Percentiles rank a stretch among this genome's conserved stretches.
phyloP scores from a whole-genome alignment of 1,284 basidiomycete species.

The Porogramme epimiltina region DNA sequence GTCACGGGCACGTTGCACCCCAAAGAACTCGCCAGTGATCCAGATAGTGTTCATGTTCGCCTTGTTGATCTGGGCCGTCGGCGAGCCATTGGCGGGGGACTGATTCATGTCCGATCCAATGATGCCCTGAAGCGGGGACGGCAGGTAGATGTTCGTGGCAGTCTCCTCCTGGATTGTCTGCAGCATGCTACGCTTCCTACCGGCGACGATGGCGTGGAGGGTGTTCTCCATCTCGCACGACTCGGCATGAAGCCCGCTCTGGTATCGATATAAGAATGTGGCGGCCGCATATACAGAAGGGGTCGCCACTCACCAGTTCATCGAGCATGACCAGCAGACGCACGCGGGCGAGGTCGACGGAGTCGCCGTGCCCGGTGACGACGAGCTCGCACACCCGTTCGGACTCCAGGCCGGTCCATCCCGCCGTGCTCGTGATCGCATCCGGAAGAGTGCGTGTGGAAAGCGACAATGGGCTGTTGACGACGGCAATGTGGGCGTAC shows the following conservation, averaged over 20 bases:
- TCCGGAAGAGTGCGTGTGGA: slow-evolving; percentile 76
- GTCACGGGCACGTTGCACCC: slow-evolving; percentile 92
- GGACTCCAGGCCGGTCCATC: slow-evolving; percentile 89
- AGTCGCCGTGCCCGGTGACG: slow-evolving; percentile 85
- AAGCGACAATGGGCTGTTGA: slow-evolving; percentile 74
- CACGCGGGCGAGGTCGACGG: slow-evolving; percentile 90
- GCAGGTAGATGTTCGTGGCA: slow-evolving; percentile 94
- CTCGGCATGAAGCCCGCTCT: slow-evolving; percentile 91
- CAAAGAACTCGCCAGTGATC: slow-evolving; percentile 98
- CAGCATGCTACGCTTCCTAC: slow-evolving; percentile 85
- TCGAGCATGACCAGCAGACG: slow-evolving; percentile 93
- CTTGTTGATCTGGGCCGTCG: slow-evolving; percentile 24
- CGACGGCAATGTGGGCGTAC: slow-evolving; percentile 86
- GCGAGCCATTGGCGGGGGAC: slow-evolving; percentile 23
- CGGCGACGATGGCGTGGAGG: slow-evolving; percentile 89
- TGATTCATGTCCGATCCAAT: slow-evolving; percentile 60
- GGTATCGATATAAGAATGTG: slow-evolving; percentile 9
- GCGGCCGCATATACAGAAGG: background rate
- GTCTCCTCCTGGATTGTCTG: slow-evolving; percentile 98
- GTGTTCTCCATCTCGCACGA: slow-evolving; percentile 95
- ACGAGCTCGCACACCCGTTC: slow-evolving; percentile 93
- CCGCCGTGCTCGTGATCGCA: slow-evolving; percentile 71
- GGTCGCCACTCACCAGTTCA: slow-evolving; percentile 70
- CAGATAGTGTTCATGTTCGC: slow-evolving; percentile 75
- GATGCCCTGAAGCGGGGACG: slow-evolving; percentile 87